Evolutionary conservation across 176 grass and related monocot species (phyloP), one percentile per base, ranked within the genome.

Genomic region (Metroxylon sagu): DNA sequence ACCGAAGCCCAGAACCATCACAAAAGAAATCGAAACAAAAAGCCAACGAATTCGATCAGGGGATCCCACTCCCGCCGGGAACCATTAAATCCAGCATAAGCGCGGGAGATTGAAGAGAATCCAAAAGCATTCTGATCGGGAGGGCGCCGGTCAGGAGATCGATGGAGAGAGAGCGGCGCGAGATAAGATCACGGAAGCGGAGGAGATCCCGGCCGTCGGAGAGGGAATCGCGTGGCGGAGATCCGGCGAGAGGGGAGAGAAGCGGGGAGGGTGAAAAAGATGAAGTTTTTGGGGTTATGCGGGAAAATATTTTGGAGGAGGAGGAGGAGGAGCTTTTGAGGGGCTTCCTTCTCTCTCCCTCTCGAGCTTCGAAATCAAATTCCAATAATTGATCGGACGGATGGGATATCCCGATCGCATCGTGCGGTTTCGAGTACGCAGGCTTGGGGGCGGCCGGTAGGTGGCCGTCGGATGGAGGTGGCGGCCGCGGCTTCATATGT

Each of bases 311-410:
- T 14, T 43, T 10, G 81, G 52, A 67, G 69, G 71, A 59, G 73
- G 49, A 75, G 50, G 51, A 51, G 10, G 52, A 35, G 68, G 74
- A 72, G 73, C 79, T 68, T 76, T 67, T 69, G 52, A 68, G 64
- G 74, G 62, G 56, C 56, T 56, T 26, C 25, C 55, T 58, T 81
- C 55, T 85, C 89, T 95, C 92, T 83, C 86, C 77, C 86, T 76
- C 92, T 71, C 55, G 6, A 54, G 71, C 88, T 91, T 88, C 75
- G 80, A 91, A 97, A 85, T 91, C 87, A 80, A 91, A 97, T 91
- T 97, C 77, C 75, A 73, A 87, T 66, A 66, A 88, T 91, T 56
- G 68, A 93, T 88, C 80, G 18, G 75, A 88, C 80, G 84, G 70
- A 6, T 19, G 0, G 1, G 0, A 1, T 52, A 0, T 0, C 2